phyloP scores from a whole-genome alignment of 805 yeast species.

The Cyberlindnera amylophila region DNA sequence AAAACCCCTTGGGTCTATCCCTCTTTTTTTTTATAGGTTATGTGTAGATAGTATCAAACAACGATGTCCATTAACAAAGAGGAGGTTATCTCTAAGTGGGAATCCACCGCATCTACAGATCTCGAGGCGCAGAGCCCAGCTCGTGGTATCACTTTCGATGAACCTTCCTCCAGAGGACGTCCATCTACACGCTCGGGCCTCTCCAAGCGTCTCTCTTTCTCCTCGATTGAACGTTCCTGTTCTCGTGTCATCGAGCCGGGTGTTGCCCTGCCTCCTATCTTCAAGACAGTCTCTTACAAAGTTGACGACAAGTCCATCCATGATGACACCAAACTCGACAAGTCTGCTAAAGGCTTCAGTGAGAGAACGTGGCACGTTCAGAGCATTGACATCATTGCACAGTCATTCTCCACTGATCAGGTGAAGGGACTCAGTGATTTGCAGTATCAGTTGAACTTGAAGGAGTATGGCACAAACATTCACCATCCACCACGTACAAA shows the following conservation, averaged over 20 bases:
- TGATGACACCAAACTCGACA: slow-evolving; percentile 14
- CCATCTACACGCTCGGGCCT: neutral
- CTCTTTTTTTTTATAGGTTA: too few relatives aligned
- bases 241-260: slow-evolving; percentile 26
- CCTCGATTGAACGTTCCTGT: slow-evolving; percentile 8
- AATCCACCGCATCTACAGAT: slow-evolving; percentile 7
- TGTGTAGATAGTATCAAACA: neutral
- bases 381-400: slow-evolving; percentile 25
- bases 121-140: slow-evolving; percentile 5
- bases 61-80: slow-evolving; percentile 1
- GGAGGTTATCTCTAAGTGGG: slow-evolving; percentile 7
- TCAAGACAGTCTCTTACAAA: slow-evolving; percentile 36
- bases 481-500: slow-evolving; percentile 37
- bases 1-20: too few relatives aligned
- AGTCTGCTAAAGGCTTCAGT: slow-evolving; percentile 25
- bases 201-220: slow-evolving; percentile 5
- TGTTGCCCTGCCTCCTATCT: slow-evolving; percentile 34
- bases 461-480: slow-evolving; percentile 32
- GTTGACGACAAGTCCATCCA: slow-evolving; percentile 26
- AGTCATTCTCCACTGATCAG: slow-evolving; percentile 23
- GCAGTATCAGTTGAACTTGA: slow-evolving; percentile 10
- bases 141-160: slow-evolving; percentile 6
- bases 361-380: slow-evolving; percentile 32
- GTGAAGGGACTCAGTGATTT: slow-evolving; percentile 25
- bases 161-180: slow-evolving; percentile 3